Evolutionary conservation across 805 yeast species (phyloP).

Genomic region (Yarrowia sp.): DNA sequence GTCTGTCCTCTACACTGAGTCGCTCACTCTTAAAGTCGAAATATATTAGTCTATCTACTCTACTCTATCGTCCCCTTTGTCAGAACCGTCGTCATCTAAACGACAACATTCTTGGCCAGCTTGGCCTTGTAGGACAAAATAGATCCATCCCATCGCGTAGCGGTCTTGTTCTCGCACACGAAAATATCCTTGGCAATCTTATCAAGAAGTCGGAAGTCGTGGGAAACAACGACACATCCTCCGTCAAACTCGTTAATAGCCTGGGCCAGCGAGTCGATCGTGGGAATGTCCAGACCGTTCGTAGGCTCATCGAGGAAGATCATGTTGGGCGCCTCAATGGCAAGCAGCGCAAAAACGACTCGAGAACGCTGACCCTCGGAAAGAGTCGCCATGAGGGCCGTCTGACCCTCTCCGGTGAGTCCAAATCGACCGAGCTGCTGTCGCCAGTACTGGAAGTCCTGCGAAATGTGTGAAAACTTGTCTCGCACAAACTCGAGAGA

Average conservation of each 20-base stretch:
- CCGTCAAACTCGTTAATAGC: slow-evolving; percentile 94
- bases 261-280: slow-evolving; percentile 95
- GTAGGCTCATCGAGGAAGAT: slow-evolving; percentile 98
- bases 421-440: slow-evolving; percentile 97
- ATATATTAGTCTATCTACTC: slow-evolving; percentile 16
- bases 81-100: slow-evolving; percentile 25
- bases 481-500: slow-evolving; percentile 97
- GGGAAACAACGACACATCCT: slow-evolving; percentile 98
- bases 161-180: slow-evolving; percentile 93
- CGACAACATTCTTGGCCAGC: slow-evolving; percentile 75
- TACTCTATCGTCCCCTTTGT: background rate
- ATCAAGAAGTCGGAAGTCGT: slow-evolving; percentile 96
- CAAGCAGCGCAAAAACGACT: slow-evolving; percentile 94
- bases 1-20: too few species aligned
- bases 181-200: slow-evolving; percentile 96
- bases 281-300: slow-evolving; percentile 97
- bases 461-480: slow-evolving; percentile 83
- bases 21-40: background rate
- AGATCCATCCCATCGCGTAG: slow-evolving; percentile 93
- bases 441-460: slow-evolving; percentile 96
- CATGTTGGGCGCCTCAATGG: slow-evolving; percentile 93
- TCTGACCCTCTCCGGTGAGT: slow-evolving; percentile 97
- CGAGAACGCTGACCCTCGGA: slow-evolving; percentile 99
- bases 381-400: slow-evolving; percentile 96
- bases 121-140: slow-evolving; percentile 90